Conservation (phyloP, 768 basidiomycete species). For the Dentipellis fragilis region DNA sequence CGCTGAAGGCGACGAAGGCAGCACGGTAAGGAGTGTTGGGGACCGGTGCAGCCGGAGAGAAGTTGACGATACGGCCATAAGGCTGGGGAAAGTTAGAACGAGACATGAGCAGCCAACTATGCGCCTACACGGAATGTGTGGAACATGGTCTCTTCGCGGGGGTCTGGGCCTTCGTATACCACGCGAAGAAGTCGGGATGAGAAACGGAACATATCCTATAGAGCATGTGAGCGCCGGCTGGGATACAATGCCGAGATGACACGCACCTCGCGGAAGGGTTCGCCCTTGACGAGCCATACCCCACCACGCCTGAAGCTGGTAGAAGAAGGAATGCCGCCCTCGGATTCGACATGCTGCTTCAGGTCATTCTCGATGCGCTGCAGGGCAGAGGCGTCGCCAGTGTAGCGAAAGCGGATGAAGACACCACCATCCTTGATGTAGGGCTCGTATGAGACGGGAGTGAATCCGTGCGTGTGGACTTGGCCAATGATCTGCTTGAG, state of each 20-base stretch:
- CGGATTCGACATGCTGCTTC: slow-evolving; percentile 29
- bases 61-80: slow-evolving; percentile 69
- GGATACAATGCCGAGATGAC: not conserved
- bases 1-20: slow-evolving; percentile 51
- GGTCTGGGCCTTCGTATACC: slow-evolving; percentile 84
- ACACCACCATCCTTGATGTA: slow-evolving; percentile 79
- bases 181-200: slow-evolving; percentile 65
- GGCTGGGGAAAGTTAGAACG: slow-evolving; percentile 34
- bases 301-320: slow-evolving; percentile 37
- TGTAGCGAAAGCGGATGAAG: slow-evolving; percentile 66
- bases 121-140: slow-evolving; percentile 60
- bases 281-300: slow-evolving; percentile 67
- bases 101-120: not conserved
- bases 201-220: slow-evolving; percentile 77
- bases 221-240: not conserved
- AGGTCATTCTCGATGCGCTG: slow-evolving; percentile 40
- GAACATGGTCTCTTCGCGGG: slow-evolving; percentile 73
- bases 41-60: slow-evolving; percentile 48
- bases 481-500: slow-evolving; percentile 39
- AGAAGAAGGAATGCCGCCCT: slow-evolving; percentile 60
- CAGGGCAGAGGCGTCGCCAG: slow-evolving; percentile 21
- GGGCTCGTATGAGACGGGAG: slow-evolving; percentile 52
- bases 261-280: slow-evolving; percentile 72
- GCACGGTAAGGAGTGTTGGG: slow-evolving; percentile 60
- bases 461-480: slow-evolving; percentile 46